These are phyloP conservation scores for Hyaloscypha finlandica DNA, from an alignment of 495 filamentous ascomycete species.

Conservation along the genomic window DNA sequence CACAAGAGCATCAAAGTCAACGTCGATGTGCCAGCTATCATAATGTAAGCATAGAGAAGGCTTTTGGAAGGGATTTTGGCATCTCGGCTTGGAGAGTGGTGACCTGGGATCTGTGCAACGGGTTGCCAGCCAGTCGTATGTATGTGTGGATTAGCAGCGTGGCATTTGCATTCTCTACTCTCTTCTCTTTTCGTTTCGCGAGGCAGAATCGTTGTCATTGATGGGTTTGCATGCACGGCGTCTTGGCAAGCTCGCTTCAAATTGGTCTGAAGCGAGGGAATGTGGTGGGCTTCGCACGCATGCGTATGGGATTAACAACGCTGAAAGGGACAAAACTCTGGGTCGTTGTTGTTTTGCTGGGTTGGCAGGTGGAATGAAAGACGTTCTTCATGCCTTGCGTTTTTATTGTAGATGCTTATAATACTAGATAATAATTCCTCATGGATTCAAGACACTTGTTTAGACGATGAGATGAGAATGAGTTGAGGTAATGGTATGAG, in stretches of 20 bases:
- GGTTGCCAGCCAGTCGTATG: background rate
- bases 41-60: constrained; percentile 60
- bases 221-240: constrained; percentile 16
- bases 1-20: constrained; percentile 99
- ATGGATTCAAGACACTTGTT: background rate
- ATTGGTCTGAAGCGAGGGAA: background rate
- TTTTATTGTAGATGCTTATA: constrained; percentile 15
- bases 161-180: constrained; percentile 10
- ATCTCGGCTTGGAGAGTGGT: background rate
- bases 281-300: background rate
- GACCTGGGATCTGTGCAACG: background rate
- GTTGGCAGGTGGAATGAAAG: background rate
- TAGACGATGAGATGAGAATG: background rate
- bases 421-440: constrained; percentile 18
- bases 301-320: background rate
- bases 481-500: background rate
- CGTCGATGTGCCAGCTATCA: constrained; percentile 88
- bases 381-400: background rate
- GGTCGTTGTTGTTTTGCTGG: background rate
- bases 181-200: background rate
- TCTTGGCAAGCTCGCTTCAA: constrained; percentile 5
- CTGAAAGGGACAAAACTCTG: background rate
- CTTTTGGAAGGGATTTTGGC: background rate
- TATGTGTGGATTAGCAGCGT: background rate
- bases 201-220: background rate